A percentile compares a stretch with the other conserved stretches of the same genome.
Evolutionary conservation across 495 filamentous ascomycete species (phyloP).

Genomic region (Penicillium atrosanguineum): DNA sequence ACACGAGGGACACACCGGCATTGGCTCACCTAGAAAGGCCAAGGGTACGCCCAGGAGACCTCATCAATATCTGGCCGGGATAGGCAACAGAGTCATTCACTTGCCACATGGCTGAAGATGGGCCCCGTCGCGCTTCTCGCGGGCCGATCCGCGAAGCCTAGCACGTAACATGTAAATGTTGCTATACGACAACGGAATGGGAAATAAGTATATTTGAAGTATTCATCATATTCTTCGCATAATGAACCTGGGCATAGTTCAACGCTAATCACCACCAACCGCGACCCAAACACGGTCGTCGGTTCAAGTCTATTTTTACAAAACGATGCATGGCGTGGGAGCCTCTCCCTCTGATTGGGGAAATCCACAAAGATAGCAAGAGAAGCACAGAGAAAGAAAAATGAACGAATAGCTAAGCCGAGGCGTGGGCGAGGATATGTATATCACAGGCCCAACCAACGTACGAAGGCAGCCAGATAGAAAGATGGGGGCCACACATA

Average conservation of each 20-base stretch:
- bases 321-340: slow-evolving; percentile 31
- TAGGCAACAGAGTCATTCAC: too few relatives aligned
- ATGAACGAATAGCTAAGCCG: slow-evolving; percentile 16
- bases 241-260: slow-evolving; percentile 29
- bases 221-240: slow-evolving; percentile 44
- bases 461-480: slow-evolving; percentile 1
- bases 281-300: slow-evolving; percentile 27
- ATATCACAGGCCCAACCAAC: background rate
- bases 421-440: slow-evolving; percentile 1
- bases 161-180: background rate
- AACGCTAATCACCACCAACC: slow-evolving; percentile 45
- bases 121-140: too few relatives aligned
- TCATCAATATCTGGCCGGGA: too few relatives aligned
- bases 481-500: background rate
- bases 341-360: slow-evolving; percentile 15
- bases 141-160: too few relatives aligned
- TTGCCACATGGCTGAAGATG: too few relatives aligned
- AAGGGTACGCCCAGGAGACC: too few relatives aligned
- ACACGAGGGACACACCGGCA: too few relatives aligned
- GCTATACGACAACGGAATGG: background rate
- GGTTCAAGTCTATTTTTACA: slow-evolving; percentile 47
- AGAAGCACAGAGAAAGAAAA: slow-evolving; percentile 12
- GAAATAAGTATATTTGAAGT: slow-evolving; percentile 11
- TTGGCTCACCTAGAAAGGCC: too few relatives aligned
- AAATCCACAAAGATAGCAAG: slow-evolving; percentile 11